Percentiles rank a stretch among this genome's conserved stretches.
phyloP scores from a whole-genome alignment of 148 eudicot species.

The Rhododendron simsii region DNA sequence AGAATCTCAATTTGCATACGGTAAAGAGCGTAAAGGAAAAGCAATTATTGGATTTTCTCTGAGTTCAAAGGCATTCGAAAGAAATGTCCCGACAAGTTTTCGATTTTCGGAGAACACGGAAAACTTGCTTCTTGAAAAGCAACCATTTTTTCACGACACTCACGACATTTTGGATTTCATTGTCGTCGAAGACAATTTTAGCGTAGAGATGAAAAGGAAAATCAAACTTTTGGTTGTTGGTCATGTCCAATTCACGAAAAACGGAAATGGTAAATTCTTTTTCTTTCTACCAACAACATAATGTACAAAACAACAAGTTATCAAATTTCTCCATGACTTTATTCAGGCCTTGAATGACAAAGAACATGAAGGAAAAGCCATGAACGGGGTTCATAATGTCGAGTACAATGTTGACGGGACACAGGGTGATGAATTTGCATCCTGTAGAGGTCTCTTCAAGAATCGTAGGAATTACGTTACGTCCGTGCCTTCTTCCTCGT shows the following conservation, averaged over 20 bases:
- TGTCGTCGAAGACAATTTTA: no score
- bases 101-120: no score
- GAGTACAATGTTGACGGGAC: not conserved
- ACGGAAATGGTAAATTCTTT: not conserved
- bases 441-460: conserved; percentile 1
- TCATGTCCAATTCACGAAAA: no score
- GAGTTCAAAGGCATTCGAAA: no score
- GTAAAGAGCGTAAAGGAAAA: not conserved
- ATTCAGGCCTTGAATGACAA: not conserved
- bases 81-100: not conserved
- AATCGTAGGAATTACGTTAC: not conserved
- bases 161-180: no score
- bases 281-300: no score
- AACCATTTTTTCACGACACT: no score
- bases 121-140: not conserved
- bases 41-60: not conserved
- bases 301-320: not conserved
- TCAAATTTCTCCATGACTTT: not conserved
- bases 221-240: not conserved
- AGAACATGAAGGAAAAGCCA: not conserved
- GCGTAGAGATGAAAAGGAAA: no score
- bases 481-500: not conserved
- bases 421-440: not conserved
- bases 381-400: not conserved
- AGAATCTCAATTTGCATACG: not conserved